Base-by-base conservation (phyloP, 1,284 basidiomycete genomes). In the Trametes hirsuta region DNA sequence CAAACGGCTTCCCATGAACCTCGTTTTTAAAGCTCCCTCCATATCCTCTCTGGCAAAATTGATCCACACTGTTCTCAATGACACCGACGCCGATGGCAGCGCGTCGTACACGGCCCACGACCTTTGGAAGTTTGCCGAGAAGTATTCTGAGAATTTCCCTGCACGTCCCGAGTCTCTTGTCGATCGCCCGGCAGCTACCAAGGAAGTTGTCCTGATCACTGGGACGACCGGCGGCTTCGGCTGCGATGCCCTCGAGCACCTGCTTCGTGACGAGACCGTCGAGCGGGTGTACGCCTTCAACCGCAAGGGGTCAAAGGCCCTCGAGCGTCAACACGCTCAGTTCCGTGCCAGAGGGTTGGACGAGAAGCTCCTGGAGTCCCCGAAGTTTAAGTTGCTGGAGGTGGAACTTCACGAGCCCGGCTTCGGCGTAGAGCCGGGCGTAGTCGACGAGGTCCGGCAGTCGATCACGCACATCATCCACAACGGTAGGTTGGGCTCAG, bases 11-110 rank as follows among this genome's bases (percentile, higher is more conserved):
- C 66, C 74, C 1, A 56, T 65, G 3, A 73, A 72, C 58, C 68
- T 79, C 53, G 76, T 79, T 34, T 79, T 78, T 60, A 61, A 71
- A 18, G 39, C 74, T 39, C 77, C 78, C 0, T 70, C 73, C 5
- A 74, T 79, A 54, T 44, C 58, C 5, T 37, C 61, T 2, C 71
- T 79, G 15, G 67, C 74, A 2, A 40, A 30, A 8, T 70, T 69
- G 44, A 53, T 76, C 12, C 6, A 30, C 62, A n/a, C 47, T 58
- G 18, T 51, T 12, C 5, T 59, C 5, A 30, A 41, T 37, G 51
- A 61, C 14, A 57, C 55, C 9, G 66, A 65, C 40, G 55, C 72
- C 47, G 68, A 71, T 10, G 72, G 72, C 47, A 50, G 51, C 14
- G 45, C 24, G 12, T 24, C 53, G n/a, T 53, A 68, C 67, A 60